phyloP scores from a whole-genome alignment of 1,284 basidiomycete species.

The Earliella scabrosa region DNA sequence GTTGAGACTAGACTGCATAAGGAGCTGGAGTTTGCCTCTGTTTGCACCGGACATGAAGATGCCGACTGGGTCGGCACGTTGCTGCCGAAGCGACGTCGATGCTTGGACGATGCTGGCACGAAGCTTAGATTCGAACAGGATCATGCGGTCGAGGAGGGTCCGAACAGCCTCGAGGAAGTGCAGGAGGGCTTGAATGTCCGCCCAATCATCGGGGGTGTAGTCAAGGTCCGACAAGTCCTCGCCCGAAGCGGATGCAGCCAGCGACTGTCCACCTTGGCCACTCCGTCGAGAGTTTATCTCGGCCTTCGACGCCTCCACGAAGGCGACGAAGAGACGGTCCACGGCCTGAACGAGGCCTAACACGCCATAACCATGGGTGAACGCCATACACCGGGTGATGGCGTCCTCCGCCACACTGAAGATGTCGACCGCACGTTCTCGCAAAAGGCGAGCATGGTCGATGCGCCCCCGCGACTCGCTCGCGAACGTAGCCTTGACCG shows the following conservation, averaged over 20 bases:
- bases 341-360: slow-evolving; percentile 74
- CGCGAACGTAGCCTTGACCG: slow-evolving; percentile 51
- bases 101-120: slow-evolving; percentile 61
- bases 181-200: slow-evolving; percentile 80
- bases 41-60: slow-evolving; percentile 63
- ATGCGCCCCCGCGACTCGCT: slow-evolving; percentile 28
- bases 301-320: slow-evolving; percentile 67
- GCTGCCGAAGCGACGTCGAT: slow-evolving; percentile 58
- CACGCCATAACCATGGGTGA: slow-evolving; percentile 89
- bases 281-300: slow-evolving; percentile 50
- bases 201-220: slow-evolving; percentile 88
- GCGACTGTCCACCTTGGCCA: slow-evolving; percentile 30
- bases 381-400: slow-evolving; percentile 69
- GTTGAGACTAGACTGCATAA: slow-evolving; percentile 84
- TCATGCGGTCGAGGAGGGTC: slow-evolving; percentile 68
- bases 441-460: slow-evolving; percentile 68
- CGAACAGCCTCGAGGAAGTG: slow-evolving; percentile 82
- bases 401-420: slow-evolving; percentile 83
- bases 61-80: slow-evolving; percentile 56
- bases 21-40: slow-evolving; percentile 70
- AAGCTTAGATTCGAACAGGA: slow-evolving; percentile 72
- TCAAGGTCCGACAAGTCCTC: slow-evolving; percentile 79
- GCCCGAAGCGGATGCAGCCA: slow-evolving; percentile 43
- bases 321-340: slow-evolving; percentile 69
- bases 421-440: slow-evolving; percentile 73